These are phyloP conservation scores for Phytopythium boreale DNA, from an alignment of 352 stramenopile genomes.

Conservation along the genomic window DNA sequence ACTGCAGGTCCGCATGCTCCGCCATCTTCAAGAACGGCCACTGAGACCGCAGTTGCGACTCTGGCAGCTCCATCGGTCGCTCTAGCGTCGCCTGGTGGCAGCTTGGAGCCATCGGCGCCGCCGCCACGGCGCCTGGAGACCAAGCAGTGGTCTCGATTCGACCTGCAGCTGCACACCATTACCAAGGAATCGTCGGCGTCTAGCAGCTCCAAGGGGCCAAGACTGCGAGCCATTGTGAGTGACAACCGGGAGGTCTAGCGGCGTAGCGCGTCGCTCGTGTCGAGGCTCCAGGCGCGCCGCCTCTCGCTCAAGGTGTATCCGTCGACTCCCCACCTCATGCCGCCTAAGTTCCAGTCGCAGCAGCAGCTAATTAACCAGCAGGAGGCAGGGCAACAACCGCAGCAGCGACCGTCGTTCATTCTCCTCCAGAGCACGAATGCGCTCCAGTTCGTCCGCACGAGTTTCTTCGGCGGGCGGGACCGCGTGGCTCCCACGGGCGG, in stretches of 20 bases:
- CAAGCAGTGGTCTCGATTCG: neutral
- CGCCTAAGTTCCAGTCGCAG: neutral
- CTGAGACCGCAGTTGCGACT: neutral
- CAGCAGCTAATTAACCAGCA: neutral
- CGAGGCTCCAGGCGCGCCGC: neutral
- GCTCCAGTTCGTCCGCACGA: constrained; percentile 26
- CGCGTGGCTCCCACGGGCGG: constrained; percentile 13
- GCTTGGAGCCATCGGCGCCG: neutral
- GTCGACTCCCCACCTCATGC: neutral
- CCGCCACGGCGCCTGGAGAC: neutral
- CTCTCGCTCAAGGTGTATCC: constrained; percentile 20
- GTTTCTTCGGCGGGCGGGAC: constrained; percentile 30
- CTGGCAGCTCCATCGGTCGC: neutral
- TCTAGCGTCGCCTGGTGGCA: too few species aligned
- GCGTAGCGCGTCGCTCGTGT: neutral
- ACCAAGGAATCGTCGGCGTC: neutral
- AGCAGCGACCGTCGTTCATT: constrained; percentile 12
- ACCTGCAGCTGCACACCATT: neutral
- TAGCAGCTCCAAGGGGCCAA: neutral
- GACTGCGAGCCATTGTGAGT: neutral
- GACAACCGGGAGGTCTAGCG: constrained; percentile 2
- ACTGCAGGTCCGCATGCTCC: neutral
- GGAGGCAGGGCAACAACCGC: neutral
- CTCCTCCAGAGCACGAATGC: constrained; percentile 21
- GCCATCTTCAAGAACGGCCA: neutral